Conservation (phyloP, 2,329 filamentous ascomycete species). For the Aspergillus awamori region DNA sequence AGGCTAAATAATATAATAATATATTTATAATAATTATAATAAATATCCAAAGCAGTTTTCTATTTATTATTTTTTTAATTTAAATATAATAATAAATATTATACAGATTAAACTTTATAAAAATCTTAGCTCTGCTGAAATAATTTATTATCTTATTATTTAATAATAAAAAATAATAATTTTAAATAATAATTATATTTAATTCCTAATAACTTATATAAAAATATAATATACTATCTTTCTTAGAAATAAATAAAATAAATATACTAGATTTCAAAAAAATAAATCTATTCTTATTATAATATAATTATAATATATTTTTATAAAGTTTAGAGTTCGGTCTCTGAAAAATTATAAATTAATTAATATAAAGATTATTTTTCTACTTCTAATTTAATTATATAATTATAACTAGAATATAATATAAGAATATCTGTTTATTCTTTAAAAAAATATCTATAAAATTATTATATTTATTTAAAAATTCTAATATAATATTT, state of each 20-base stretch:
- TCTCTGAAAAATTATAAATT: background rate
- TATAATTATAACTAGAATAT: background rate
- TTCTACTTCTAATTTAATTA: background rate
- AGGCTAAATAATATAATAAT: too few species aligned
- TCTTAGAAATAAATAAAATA: background rate
- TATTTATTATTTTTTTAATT: too few species aligned
- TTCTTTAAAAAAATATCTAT: background rate
- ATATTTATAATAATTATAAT: too few species aligned
- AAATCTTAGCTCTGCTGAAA: background rate
- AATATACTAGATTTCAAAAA: background rate
- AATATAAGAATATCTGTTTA: background rate
- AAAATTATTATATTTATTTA: background rate
- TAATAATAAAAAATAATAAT: background rate
- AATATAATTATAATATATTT: background rate
- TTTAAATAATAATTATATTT: background rate
- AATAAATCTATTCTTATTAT: background rate
- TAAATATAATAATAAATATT: background rate
- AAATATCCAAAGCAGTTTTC: too few species aligned
- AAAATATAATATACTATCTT: background rate
- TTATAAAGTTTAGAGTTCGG: background rate
- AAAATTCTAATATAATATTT: background rate
- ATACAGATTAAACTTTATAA: background rate
- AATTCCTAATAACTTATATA: background rate
- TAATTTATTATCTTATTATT: background rate
- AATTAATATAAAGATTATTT: too few species aligned